Evolutionary conservation across 1,139 yeast genomes (phyloP), one percentile per base, ranked within the genome.

Genomic region (Blastobotrys malaysiensis): DNA sequence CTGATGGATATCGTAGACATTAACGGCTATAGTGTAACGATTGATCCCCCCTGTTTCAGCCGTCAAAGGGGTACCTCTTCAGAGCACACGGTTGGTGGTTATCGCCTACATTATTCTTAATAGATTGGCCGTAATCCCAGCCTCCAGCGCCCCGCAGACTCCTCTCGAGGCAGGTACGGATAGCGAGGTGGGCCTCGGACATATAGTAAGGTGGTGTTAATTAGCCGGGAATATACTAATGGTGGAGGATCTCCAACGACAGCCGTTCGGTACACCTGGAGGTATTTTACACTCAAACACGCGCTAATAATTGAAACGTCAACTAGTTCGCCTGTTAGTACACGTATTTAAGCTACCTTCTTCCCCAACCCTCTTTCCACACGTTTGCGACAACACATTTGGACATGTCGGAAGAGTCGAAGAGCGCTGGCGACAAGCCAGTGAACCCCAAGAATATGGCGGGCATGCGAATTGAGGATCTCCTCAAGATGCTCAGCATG

Each of bases 401-500:
- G n/a, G n/a, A n/a, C 19, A 49, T 27, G 45, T 21, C 48, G 7
- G 49, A 50, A 20, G 49, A 50, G 45, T 9, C 44, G 16, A 43
- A 39, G 14, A 48, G 45, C 45, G 13, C 27, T 19, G 53, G 46
- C 1, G 26, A 49, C 43, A 48, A 52, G 31, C 26, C 27, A 5
- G 27, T 20, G 14, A 26, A 11, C 50, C 46, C 16, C 45, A 20
- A 46, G 11, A 56, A 60, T 48, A 54, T 65, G 21, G 55, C 60
- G 5, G 68, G 68, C n/a, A 55, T 63, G 55, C 56, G 62, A 20
- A 55, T 78, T 55, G 74, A 74, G 54, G 76, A 76, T 52, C 68
- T 79, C 53, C 65, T 78, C 57, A 74, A 77, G 65, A 67, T 64
- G 56, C 57, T 65, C 45, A 59, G 67, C 45, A 55, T 60, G 64